Evolutionary conservation across 129 eudicot genomes (phyloP).

Genomic region (Tanacetum coccineum): DNA sequence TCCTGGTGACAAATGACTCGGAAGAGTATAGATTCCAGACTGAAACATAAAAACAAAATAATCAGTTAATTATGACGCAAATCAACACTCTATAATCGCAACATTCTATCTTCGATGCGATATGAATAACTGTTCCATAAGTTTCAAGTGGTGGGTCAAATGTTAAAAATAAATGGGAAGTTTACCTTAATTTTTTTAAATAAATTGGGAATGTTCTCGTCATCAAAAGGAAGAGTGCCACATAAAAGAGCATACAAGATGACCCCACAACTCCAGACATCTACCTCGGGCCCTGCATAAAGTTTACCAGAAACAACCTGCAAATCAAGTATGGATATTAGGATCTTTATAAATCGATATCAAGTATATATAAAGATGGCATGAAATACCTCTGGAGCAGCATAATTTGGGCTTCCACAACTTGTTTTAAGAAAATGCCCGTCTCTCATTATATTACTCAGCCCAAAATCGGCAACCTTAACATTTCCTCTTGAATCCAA

Average conservation of each 20-base stretch:
- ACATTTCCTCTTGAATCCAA: slow-evolving; percentile 67
- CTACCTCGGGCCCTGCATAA: slow-evolving; percentile 89
- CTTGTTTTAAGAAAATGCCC: slow-evolving; percentile 88
- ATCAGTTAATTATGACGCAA: background rate
- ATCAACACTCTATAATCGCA: too few species aligned
- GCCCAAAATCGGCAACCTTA: slow-evolving; percentile 77
- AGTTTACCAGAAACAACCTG: slow-evolving; percentile 88
- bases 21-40: slow-evolving; percentile 85
- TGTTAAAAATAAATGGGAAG: background rate
- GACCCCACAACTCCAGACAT: slow-evolving; percentile 93
- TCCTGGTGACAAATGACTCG: slow-evolving; percentile 77
- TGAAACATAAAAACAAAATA: slow-evolving; percentile 15
- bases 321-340: slow-evolving; percentile 17
- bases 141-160: background rate
- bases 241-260: slow-evolving; percentile 90
- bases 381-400: slow-evolving; percentile 78
- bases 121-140: background rate
- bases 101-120: too few species aligned
- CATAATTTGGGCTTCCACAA: slow-evolving; percentile 93
- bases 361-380: background rate
- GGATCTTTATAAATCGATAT: background rate
- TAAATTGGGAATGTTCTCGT: slow-evolving; percentile 78
- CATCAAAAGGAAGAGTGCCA: slow-evolving; percentile 89
- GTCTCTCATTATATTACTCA: slow-evolving; percentile 80
- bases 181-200: slow-evolving; percentile 85